Percentiles rank a stretch among this genome's conserved stretches.
Evolutionary conservation across 78 protist species (phyloP).

Genomic region (Anaeramoeba ignava): DNA sequence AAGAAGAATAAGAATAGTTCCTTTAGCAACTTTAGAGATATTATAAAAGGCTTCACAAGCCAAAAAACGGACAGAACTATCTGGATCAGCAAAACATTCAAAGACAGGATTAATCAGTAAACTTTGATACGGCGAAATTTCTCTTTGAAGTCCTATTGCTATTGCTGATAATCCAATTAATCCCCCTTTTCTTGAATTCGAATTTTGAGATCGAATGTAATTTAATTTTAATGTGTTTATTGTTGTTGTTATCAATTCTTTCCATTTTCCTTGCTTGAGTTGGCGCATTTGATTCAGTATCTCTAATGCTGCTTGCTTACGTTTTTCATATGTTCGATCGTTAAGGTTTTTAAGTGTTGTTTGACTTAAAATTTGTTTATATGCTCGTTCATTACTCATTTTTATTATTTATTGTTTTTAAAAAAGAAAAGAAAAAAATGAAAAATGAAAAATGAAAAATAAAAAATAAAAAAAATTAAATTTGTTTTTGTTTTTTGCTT

Average conservation of each 20-base stretch:
- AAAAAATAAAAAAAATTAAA: too few relatives aligned
- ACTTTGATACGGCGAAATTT: too few relatives aligned
- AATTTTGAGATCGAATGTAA: constrained; percentile 13
- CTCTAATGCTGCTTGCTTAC: constrained; percentile 76
- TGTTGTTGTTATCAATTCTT: not conserved
- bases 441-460: too few relatives aligned
- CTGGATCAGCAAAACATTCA: too few relatives aligned
- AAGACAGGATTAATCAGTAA: too few relatives aligned
- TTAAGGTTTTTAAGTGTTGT: constrained; percentile 21
- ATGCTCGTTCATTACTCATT: too few relatives aligned
- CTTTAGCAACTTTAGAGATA: constrained; percentile 69
- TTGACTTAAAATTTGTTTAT: too few relatives aligned
- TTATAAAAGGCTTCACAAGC: constrained; percentile 89
- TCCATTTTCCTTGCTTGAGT: not conserved
- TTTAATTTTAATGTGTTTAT: not conserved
- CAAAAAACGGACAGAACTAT: constrained; percentile 82
- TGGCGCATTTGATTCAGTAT: not conserved
- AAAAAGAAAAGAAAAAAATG: too few relatives aligned
- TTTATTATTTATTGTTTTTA: too few relatives aligned
- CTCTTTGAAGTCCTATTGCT: constrained; percentile 85
- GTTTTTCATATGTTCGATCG: constrained; percentile 64
- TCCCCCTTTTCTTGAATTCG: constrained; percentile 69
- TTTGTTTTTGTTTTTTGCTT: too few relatives aligned
- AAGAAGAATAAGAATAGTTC: constrained; percentile 42
- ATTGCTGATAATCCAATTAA: constrained; percentile 76